These are phyloP conservation scores for Flueggea neowawraea DNA, from an alignment of 441 rosid genomes.

Conservation along the genomic window DNA sequence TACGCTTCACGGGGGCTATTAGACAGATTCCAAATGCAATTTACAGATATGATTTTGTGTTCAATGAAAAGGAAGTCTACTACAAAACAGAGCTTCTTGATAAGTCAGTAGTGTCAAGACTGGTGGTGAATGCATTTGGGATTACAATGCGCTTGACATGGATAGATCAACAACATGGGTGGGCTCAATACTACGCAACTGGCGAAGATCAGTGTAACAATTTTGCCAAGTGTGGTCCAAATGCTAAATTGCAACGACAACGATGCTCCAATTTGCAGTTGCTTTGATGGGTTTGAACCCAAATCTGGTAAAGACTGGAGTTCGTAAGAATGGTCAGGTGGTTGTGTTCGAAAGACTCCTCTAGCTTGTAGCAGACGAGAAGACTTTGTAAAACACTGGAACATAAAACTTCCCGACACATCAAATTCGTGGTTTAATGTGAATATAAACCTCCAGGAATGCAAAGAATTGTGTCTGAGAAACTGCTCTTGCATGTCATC, in stretches of 20 bases:
- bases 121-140: too few relatives aligned
- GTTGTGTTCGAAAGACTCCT: constrained; percentile 47
- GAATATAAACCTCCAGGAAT: constrained; percentile 35
- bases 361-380: background rate
- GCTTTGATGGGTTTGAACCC: constrained; percentile 59
- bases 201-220: constrained; percentile 29
- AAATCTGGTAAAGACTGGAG: constrained; percentile 31
- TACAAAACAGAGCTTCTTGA: constrained; percentile 13
- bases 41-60: constrained; percentile 29
- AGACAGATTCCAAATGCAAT: constrained; percentile 20
- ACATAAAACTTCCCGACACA: constrained; percentile 58
- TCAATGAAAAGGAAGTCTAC: constrained; percentile 30
- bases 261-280: constrained; percentile 33
- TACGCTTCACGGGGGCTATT: constrained; percentile 45
- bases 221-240: constrained; percentile 60
- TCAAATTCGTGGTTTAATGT: constrained; percentile 17
- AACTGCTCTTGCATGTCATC: constrained; percentile 66
- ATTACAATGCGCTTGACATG: too few relatives aligned
- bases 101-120: too few relatives aligned
- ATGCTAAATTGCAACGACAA: too few relatives aligned
- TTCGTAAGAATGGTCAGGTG: constrained; percentile 13
- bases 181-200: constrained; percentile 16
- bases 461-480: constrained; percentile 36
- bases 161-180: too few relatives aligned
- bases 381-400: constrained; percentile 27